Base-by-base conservation (phyloP, 2,329 filamentous ascomycete species). In the Colletotrichum trifolii region DNA sequence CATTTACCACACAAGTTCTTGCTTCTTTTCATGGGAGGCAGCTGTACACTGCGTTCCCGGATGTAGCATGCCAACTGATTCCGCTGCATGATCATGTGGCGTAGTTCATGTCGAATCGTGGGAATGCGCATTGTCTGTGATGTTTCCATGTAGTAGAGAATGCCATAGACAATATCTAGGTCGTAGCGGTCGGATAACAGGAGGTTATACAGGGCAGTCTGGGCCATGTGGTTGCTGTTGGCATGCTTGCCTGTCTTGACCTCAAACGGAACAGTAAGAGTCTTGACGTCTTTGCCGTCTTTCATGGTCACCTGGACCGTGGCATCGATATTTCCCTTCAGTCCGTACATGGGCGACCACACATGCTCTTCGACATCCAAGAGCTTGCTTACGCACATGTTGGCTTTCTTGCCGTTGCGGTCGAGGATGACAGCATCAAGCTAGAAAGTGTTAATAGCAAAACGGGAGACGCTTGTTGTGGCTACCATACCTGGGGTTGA, bases 251-350 rank as follows among this genome's bases (percentile, higher is more conserved):
- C 96, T 0, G 96, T 98, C 78, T 99, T 99, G 71, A 99, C 87
- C 75, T 99, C 96, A 69, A 99, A 93, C 0, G 96, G 96, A 4
- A 97, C 92, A 0, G 94, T 94, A 67, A 98, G 81, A 6, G 87
- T 92, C 66, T 87, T 87, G 50, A 82, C 78, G 36, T 86, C 83
- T n/a, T 85, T 81, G 34, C 88, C 87, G 61, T 97, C 91, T 60
- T 87, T 82, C 82, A 97, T 91, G 0, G 87, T 88, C 13, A 96
- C 91, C 79, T 99, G 93, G 1, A 99, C 92, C 0, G 96, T 98
- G 35, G 96, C 96, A 78, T 99, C 96, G 65, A 99, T 96, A 71
- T 98, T 99, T 36, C 96, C 96, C 76, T 99, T 99, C 13, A 99
- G 83, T 0, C 96, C 96, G 74, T 97, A 99, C 88, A 94, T 95